phyloP scores from a whole-genome alignment of 2,329 filamentous ascomycete genomes.

The Coniosporium tulheliwenetii region DNA sequence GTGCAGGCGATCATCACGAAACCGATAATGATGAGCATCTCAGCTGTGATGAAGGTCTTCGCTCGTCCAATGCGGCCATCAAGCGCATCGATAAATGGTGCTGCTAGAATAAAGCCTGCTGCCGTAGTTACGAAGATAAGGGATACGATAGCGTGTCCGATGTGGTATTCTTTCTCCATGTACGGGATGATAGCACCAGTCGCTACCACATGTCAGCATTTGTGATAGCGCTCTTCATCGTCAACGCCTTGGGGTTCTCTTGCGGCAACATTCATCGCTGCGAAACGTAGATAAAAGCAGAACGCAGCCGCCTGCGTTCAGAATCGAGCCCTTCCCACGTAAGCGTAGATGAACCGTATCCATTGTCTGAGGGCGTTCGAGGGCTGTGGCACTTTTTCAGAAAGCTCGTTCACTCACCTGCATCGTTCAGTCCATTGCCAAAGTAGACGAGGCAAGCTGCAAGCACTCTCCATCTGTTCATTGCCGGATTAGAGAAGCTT shows the following conservation, averaged over 20 bases:
- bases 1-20: constrained; percentile 51
- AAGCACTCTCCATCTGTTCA: constrained; percentile 55
- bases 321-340: no score
- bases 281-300: no score
- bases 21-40: constrained; percentile 40
- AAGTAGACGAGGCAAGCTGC: constrained; percentile 51
- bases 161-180: constrained; percentile 59
- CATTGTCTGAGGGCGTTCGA: no score
- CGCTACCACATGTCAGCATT: constrained; percentile 14
- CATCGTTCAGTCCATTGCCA: constrained; percentile 55
- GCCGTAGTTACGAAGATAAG: constrained; percentile 71
- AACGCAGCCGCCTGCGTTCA: no score
- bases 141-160: constrained; percentile 65
- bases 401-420: neutral
- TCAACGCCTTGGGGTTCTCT: constrained; percentile 23
- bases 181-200: constrained; percentile 69
- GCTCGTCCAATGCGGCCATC: constrained; percentile 49
- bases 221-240: neutral
- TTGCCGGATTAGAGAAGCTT: constrained; percentile 40
- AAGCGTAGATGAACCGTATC: no score
- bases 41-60: constrained; percentile 43
- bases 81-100: constrained; percentile 51
- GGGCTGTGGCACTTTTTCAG: no score
- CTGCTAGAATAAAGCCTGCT: constrained; percentile 58
- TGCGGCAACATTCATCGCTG: no score